These are phyloP conservation scores for Puya raimondii DNA, from an alignment of 176 grass and related monocot genomes.

Conservation along the genomic window DNA sequence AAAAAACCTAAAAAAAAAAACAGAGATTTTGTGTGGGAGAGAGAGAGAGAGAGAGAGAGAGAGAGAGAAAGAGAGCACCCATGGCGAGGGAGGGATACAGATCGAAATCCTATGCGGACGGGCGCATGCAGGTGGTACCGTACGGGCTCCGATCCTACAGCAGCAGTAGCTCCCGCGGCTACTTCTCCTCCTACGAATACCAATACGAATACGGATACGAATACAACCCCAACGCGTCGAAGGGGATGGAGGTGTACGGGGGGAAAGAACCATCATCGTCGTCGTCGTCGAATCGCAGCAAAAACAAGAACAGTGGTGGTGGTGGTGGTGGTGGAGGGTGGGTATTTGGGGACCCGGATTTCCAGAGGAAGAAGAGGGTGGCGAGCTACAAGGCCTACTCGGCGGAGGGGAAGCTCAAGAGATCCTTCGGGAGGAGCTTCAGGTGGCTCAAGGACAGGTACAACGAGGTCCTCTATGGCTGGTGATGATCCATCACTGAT, in stretches of 20 bases:
- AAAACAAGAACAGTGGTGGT: too few relatives aligned
- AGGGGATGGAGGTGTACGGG: conserved; percentile 20
- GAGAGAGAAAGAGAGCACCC: not conserved
- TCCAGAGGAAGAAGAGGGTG: conserved; percentile 77
- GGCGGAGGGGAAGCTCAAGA: conserved; percentile 68
- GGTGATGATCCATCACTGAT: conserved; percentile 16
- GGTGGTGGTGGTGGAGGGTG: conserved; percentile 35
- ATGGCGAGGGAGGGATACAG: conserved; percentile 32
- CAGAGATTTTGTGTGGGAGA: not conserved
- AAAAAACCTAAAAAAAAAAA: too few relatives aligned
- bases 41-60: too few relatives aligned
- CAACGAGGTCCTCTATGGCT: conserved; percentile 51
- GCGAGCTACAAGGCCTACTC: conserved; percentile 74
- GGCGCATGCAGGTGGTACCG: conserved; percentile 51
- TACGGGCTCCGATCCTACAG: conserved; percentile 25
- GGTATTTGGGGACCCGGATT: conserved; percentile 47
- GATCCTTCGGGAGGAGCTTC: conserved; percentile 75
- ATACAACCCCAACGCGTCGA: not conserved
- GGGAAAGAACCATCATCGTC: not conserved
- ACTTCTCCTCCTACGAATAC: conserved; percentile 20
- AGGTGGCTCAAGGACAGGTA: conserved; percentile 81
- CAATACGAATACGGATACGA: conserved; percentile 39
- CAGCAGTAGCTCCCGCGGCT: conserved; percentile 15
- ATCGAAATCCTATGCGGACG: conserved; percentile 57
- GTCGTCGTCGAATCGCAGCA: too few relatives aligned